Base-by-base conservation (phyloP, 345 rosid genomes). In the Bruguiera parviflora region DNA sequence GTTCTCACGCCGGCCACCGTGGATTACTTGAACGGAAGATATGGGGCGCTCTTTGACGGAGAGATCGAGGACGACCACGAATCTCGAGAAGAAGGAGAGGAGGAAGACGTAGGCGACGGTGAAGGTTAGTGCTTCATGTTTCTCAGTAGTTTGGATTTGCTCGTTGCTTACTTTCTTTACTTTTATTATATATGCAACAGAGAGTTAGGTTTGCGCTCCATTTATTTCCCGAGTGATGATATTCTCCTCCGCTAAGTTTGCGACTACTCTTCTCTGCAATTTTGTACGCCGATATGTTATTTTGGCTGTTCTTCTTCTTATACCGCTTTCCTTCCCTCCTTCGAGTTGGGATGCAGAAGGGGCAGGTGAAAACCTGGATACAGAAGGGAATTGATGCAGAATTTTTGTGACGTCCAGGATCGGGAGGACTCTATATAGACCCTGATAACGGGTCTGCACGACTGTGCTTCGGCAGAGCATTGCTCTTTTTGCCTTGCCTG, bases 1-100 rank as follows among this genome's bases (percentile, higher is more conserved):
- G 97, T 90, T 57, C 61, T 95, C 31, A 87, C 99, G 22, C 96
- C 95, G 18, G 84, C 73, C 21, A 74, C 91, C 0, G 96, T 95
- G 35, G 89, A 87, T 58, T 90, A 65, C 62, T 59, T 92, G 83
- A 92, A 95, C 71, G 86, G 69, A 31, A 82, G 91, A 73, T 95
- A 92, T 24, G 96, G 99, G 61, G 87, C 73, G 22, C 86, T 82
- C 24, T 31, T 68, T 33, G 60, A 71, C 3, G 88, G 65, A 24
- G 80, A 64, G 3, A 77, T 62, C 0, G 79, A 73, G 2, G 89
- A 84, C 0, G 90, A 85, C 20, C 90, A 82, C 2, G 84, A 67
- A 0, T 81, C 71, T 8, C 67, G 39, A 6, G 79, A 70, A 10
- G 83, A 61, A 28, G 84, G 63, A 16, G 86, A 61, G 0, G 86